Base-by-base conservation (phyloP, 2,329 filamentous ascomycete species). In the Colletotrichum spaethianum region DNA sequence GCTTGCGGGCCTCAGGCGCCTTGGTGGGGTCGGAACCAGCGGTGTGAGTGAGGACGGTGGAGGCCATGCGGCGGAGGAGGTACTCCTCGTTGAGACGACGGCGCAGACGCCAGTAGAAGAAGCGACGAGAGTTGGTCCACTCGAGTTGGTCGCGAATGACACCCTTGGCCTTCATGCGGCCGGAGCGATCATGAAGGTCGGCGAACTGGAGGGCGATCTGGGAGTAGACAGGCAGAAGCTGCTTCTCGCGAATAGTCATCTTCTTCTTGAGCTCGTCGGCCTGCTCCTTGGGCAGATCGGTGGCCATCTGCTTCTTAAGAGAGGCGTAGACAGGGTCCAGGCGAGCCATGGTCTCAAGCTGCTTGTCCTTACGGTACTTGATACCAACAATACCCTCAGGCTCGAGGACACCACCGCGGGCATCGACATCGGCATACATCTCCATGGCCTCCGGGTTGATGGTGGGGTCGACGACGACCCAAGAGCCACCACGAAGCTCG, bases 41-140 rank as follows among this genome's bases (percentile, higher is more conserved):
- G 63, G 83, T 82, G 57, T 85, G 79, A 44, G 80, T 75, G 70
- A 80, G 74, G 2, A 82, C 76, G 14, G 83, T 81, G 12, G 82
- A 75, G 6, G 86, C 87, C 90, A 99, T 94, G 84, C 94, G 94
- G 86, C 95, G 96, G 82, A 99, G 89, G 78, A 99, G 94, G 83
- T 97, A 94, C 86, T 99, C 96, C 86, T 99, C 96, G 84, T 97
- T 98, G 81, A 99, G 89, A 85, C 96, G 92, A 81, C 96, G 93
- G 83, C 97, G 95, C 74, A 98, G 92, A 84, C 96, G 96, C 96
- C 97, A 99, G 93, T 98, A 99, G 89, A 99, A 98, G 94, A 96
- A 98, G 80, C 96, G 93, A 75, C 96, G 93, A 12, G 96, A 92
- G 78, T 98, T 93, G 81, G 90, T 88, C 96, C 96, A 98, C 79